These are phyloP conservation scores for Gamsiella multidivaricata DNA, from an alignment of 192 early-diverging fungal genomes.

Conservation along the genomic window DNA sequence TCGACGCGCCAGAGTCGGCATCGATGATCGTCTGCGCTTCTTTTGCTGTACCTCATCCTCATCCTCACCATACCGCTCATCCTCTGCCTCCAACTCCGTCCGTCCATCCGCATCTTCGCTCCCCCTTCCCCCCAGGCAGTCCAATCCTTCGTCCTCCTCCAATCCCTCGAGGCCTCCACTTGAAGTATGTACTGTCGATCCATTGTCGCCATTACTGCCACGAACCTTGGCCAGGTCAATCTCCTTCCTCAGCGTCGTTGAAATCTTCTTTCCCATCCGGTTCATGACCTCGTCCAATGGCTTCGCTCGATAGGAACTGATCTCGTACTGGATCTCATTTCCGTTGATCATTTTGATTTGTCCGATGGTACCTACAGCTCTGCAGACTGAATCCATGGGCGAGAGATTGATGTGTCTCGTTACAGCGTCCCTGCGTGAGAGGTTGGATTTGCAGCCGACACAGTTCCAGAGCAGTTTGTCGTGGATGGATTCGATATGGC, in stretches of 20 bases:
- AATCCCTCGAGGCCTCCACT: too few species aligned
- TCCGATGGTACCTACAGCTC: slow-evolving; percentile 39
- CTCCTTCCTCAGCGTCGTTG: slow-evolving; percentile 9
- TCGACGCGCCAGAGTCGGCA: slow-evolving; percentile 10
- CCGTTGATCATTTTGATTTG: slow-evolving; percentile 48
- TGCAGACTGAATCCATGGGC: slow-evolving; percentile 48
- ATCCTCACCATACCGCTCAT: slow-evolving; percentile 10
- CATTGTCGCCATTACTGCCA: not conserved
- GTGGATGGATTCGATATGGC: slow-evolving; percentile 49
- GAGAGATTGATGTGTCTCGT: slow-evolving; percentile 51
- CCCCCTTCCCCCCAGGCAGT: not conserved
- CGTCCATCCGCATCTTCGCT: not conserved
- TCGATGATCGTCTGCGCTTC: slow-evolving; percentile 18
- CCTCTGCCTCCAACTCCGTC: not conserved
- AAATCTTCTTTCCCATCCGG: slow-evolving; percentile 36
- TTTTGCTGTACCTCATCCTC: slow-evolving; percentile 16
- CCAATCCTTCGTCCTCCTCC: not conserved
- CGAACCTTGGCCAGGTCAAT: slow-evolving; percentile 22
- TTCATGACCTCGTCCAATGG: slow-evolving; percentile 43
- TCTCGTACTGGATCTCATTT: slow-evolving; percentile 25
- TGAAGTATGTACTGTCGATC: too few species aligned
- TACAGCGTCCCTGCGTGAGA: slow-evolving; percentile 44
- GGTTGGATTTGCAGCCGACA: slow-evolving; percentile 48
- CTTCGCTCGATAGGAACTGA: slow-evolving; percentile 32
- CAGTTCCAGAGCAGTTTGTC: slow-evolving; percentile 52